Percentiles rank a stretch among this genome's conserved stretches.
Conservation (phyloP, 2,329 filamentous ascomycete species). For the Trichophyton mentagrophytes region DNA sequence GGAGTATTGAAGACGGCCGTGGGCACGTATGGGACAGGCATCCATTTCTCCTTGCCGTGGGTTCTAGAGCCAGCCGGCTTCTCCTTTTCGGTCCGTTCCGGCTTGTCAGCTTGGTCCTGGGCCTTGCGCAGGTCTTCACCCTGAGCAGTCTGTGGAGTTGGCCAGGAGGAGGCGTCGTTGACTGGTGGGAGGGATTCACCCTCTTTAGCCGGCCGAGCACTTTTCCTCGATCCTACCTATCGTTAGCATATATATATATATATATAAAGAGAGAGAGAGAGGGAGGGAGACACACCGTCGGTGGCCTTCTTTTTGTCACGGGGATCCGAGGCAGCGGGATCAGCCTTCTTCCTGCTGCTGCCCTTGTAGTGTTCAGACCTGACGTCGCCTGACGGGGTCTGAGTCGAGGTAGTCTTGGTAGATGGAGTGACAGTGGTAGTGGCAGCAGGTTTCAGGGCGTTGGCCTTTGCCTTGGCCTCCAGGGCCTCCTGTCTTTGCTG, state of each 20-base stretch:
- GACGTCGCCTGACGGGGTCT: conserved; percentile 18
- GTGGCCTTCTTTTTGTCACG: conserved; percentile 27
- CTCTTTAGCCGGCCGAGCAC: conserved; percentile 10
- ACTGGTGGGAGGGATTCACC: conserved; percentile 47
- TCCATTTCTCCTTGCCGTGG: conserved; percentile 71
- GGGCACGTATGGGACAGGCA: conserved; percentile 67
- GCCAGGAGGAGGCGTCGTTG: conserved; percentile 71
- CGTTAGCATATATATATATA: no score
- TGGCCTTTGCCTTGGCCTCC: conserved; percentile 38
- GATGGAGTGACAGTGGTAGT: conserved; percentile 17
- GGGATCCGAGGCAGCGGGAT: conserved; percentile 13
- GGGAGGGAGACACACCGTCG: conserved; percentile 18
- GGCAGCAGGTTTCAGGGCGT: conserved; percentile 21
- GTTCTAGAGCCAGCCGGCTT: conserved; percentile 46
- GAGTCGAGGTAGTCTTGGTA: conserved; percentile 22
- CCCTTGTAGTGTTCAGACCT: conserved; percentile 19
- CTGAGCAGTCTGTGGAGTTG: conserved; percentile 69
- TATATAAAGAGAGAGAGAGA: background rate
- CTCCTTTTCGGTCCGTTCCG: conserved; percentile 43
- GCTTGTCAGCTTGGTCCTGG: conserved; percentile 41
- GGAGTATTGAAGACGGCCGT: conserved; percentile 79
- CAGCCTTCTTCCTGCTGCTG: conserved; percentile 28
- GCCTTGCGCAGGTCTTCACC: conserved; percentile 65
- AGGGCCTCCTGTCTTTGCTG: conserved; percentile 59
- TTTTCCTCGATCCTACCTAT: conserved; percentile 15